A percentile compares a stretch with the other conserved stretches of the same genome.
These are phyloP conservation scores for Saccharomycopsis amapae DNA, from an alignment of 805 yeast genomes.

Conservation along the genomic window DNA sequence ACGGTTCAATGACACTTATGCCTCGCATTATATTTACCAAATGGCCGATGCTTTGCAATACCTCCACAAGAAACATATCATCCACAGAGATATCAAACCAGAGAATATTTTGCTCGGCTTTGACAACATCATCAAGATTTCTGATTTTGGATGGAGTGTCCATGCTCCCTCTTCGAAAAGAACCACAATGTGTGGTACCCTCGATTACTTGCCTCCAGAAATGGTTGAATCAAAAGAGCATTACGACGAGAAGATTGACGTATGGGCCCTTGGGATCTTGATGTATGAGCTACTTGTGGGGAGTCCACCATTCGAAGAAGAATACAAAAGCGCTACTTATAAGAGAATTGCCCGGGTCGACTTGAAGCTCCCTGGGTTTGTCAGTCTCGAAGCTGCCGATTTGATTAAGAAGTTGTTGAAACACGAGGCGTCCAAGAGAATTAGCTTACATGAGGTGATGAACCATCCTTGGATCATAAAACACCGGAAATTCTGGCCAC, in stretches of 20 bases:
- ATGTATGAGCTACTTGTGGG: conserved; percentile 85
- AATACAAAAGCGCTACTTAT: conserved; percentile 69
- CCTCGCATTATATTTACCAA: conserved; percentile 75
- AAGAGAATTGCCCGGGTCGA: conserved; percentile 74
- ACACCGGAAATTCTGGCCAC: conserved; percentile 56
- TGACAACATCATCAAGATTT: conserved; percentile 69
- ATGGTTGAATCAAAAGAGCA: conserved; percentile 81
- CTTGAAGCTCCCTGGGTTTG: conserved; percentile 59
- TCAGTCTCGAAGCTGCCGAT: conserved; percentile 71
- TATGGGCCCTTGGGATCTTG: conserved; percentile 89
- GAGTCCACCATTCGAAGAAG: conserved; percentile 86
- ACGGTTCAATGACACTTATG: conserved; percentile 63
- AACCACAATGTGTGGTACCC: conserved; percentile 87
- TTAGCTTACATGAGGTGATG: conserved; percentile 52
- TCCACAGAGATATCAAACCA: conserved; percentile 92
- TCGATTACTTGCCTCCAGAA: conserved; percentile 93
- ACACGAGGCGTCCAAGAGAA: conserved; percentile 62
- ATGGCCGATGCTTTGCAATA: conserved; percentile 74
- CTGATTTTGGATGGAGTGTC: conserved; percentile 97
- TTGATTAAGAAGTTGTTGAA: conserved; percentile 57
- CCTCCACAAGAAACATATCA: conserved; percentile 70
- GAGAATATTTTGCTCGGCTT: conserved; percentile 80
- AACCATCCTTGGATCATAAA: conserved; percentile 80
- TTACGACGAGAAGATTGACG: conserved; percentile 63
- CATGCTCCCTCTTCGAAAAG: conserved; percentile 54